Evolutionary conservation across 1,284 basidiomycete species (phyloP).

Genomic region (Meripilus lineatus): DNA sequence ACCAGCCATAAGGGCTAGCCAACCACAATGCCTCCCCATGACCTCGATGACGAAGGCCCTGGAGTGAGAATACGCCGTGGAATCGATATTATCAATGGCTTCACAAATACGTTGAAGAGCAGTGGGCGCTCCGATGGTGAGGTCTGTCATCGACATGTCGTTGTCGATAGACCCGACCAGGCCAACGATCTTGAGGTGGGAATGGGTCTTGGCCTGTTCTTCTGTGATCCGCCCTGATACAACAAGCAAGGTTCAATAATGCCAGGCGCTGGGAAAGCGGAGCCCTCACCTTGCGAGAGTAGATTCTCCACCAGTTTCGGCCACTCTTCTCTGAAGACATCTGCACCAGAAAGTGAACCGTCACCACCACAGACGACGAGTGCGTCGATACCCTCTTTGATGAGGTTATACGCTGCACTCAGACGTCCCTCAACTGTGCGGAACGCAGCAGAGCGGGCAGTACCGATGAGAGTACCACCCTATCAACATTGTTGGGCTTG

Average conservation of each 20-base stretch:
- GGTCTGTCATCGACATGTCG: constrained; percentile 96
- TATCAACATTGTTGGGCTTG: constrained; percentile 23
- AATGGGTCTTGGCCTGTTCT: constrained; percentile 66
- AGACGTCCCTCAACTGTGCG: constrained; percentile 84
- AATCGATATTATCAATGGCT: constrained; percentile 96
- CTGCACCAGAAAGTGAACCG: constrained; percentile 93
- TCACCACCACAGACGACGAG: constrained; percentile 97
- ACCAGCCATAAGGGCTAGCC: constrained; percentile 92
- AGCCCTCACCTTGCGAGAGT: constrained; percentile 46
- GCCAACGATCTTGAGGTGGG: constrained; percentile 93
- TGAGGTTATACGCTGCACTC: constrained; percentile 85
- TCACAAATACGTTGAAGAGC: constrained; percentile 97
- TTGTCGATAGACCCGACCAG: constrained; percentile 99
- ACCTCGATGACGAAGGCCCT: constrained; percentile 98
- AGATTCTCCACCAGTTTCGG: constrained; percentile 75
- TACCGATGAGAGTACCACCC: constrained; percentile 97
- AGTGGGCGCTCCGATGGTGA: constrained; percentile 95
- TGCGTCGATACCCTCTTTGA: constrained; percentile 95
- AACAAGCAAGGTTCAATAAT: too few species aligned
- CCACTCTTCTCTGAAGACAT: constrained; percentile 94
- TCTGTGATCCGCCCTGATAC: constrained; percentile 67
- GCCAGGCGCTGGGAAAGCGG: too few species aligned
- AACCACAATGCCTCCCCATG: constrained; percentile 98
- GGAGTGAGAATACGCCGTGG: constrained; percentile 93
- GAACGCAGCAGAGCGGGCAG: constrained; percentile 87